Conservation (phyloP, 176 grass and related monocot species). For the Oryza coarctata region DNA sequence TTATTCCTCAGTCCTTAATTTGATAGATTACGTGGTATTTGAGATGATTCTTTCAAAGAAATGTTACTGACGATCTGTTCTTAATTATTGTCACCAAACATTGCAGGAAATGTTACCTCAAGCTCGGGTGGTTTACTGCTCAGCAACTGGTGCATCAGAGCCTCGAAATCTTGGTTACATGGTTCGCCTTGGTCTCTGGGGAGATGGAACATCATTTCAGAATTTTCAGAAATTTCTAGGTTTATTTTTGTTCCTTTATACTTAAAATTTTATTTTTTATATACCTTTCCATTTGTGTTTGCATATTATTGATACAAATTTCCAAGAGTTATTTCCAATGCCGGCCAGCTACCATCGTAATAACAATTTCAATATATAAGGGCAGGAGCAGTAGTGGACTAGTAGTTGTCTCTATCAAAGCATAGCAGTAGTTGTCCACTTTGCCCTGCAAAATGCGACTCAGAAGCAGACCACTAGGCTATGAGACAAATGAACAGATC, state of each 20-base stretch:
- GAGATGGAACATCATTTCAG: conserved; percentile 70
- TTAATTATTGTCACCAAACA: conserved; percentile 13
- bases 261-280: neutral
- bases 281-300: neutral
- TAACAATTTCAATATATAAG: neutral
- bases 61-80: neutral
- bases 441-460: conserved; percentile 4
- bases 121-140: conserved; percentile 88
- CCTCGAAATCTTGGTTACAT: conserved; percentile 95
- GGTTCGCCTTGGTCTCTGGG: conserved; percentile 94
- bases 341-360: neutral
- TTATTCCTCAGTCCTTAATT: neutral
- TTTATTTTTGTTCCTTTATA: conserved; percentile 36
- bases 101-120: conserved; percentile 70
- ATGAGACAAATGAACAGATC: neutral
- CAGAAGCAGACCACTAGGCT: neutral
- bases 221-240: conserved; percentile 84
- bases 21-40: conserved; percentile 12
- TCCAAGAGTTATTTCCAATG: neutral
- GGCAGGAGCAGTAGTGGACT: neutral
- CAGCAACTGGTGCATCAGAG: conserved; percentile 95
- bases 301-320: neutral
- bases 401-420: neutral
- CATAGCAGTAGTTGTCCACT: conserved; percentile 1
- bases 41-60: neutral